Base-by-base conservation (phyloP, 1,139 yeast species). In the Candida anutae region DNA sequence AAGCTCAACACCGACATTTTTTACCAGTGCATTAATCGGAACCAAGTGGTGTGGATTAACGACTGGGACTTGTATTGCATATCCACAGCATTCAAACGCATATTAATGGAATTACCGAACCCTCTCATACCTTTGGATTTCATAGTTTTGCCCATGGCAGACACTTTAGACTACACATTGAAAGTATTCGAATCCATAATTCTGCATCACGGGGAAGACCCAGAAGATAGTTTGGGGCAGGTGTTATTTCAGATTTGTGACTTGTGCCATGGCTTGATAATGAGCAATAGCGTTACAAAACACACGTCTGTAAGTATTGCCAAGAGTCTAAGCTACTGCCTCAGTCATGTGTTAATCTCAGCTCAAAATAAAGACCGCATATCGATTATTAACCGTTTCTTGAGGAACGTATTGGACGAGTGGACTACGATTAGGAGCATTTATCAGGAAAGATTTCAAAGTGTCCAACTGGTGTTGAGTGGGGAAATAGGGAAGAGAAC, bases 51-150 rank as follows among this genome's bases (percentile, higher is more conserved):
- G 36, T 75, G 62, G 78, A 74, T 61, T 36, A 75, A 53, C 57
- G 82, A 47, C 64, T 76, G 81, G 81, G 78, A 74, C 45, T 53
- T 75, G 28, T 70, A 72, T 44, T 70, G 77, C 28, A 62, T 76
- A 29, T 74, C 74, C 5, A 62, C 77, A 1, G 58, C 68, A 2
- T 74, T 71, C 43, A 60, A 74, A 35, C 59, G 62, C 35, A 55
- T 74, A 11, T 39, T 74, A 19, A 53, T 55, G 41, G 69, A 62
- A 17, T 57, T 72, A 14, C 59, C 69, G 1, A 42, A 43, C 14
- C 66, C 74, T 1, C 50, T 75, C 24, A 55, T 75, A 16, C 65
- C 74, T 1, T 50, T 65, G 5, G 54, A 56, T 10, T 31, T 46
- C 15, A 67, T 75, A 10, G 37, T 44, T 6, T 44, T 74, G 29